Evolutionary conservation across 2,329 filamentous ascomycete species (phyloP), one percentile per base, ranked within the genome.

Genomic region (Drechslerella dactyloides): DNA sequence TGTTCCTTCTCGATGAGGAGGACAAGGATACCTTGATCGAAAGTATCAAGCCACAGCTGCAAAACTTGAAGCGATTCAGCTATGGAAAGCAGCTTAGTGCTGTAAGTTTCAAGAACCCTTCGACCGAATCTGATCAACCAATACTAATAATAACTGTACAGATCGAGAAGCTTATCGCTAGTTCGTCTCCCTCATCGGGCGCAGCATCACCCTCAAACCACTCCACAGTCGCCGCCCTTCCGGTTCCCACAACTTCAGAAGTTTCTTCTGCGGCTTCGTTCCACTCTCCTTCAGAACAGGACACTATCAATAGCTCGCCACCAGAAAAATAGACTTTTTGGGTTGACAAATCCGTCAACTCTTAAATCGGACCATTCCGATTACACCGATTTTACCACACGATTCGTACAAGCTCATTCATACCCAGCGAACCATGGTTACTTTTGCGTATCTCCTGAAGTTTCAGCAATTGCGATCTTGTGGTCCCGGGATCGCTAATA

Each of bases 81-180:
- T 85, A 85, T 55, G 85, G 85, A 19, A 89, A 89, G 74, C 89
- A 91, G 78, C 86, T 88, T 46, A 81, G 83, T 24, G 86, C 86
- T 1, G 76, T 77, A 76, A 46, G 69, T 70, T 15, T 15, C 17
- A 23, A 6, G n/a, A 57, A 1, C 8, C n/a, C 6, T 30, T 17
- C 40, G 19, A 37, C 17, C 8, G n/a, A 13, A 42, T 2, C 7
- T 15, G 6, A 54, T n/a, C 8, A 2, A 30, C 13, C 21, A 6
- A n/a, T 23, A 23, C 57, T 73, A 48, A 68, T 24, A 24, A 24
- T 50, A 19, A 19, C 4, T 11, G n/a, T 46, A 37, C 17, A 73
- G 69, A 73, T 73, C 30, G 69, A 73, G 33, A 73, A 73, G 27
- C 59, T 73, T 44, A 73, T 73, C 33, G 61, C 63, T 15, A 59